Evolutionary conservation across 1,139 yeast species (phyloP), one percentile per base, ranked within the genome.

Genomic region (Arxiozyma bovina): DNA sequence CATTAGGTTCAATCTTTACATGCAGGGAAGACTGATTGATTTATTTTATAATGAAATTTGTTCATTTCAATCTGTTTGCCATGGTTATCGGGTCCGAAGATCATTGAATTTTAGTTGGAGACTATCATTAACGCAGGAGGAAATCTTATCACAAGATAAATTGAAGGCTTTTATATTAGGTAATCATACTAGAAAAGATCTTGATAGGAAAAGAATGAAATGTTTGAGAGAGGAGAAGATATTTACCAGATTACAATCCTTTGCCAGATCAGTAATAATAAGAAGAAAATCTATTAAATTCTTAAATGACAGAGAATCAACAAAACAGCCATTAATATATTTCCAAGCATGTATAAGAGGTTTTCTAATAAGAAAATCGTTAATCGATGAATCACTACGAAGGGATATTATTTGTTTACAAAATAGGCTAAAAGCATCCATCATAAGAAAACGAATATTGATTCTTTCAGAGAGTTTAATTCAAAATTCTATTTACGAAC

Each of bases 1-100:
- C 53, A 72, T 80, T 58, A 75, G 94, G 51, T 86, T 83, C 66
- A 71, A 71, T 30, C 74, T 83, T 73, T 83, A 82, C 67, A 85
- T 85, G 45, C 78, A 79, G 61, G 77, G 61, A 22, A 61, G 66
- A 21, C 59, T 69, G n/a, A 51, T 74, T 9, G 59, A 61, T 0
- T 56, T 68, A 22, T 65, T 72, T 54, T 68, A 67, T 48, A 52
- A 56, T 1, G 66, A 64, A n/a, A 60, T 75, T 1, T 42, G 65
- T 17, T 50, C 50, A 4, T 54, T 76, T 1, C 80, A 77, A 58
- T 58, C 73, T 4, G 50, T 58, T 3, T 58, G 71, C 1, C 69
- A 75, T 58, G 73, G 73, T 6, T 57, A 60, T 18, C 38, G 51
- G 6, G 23, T 61, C 6, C 62, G 73, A 53, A 56, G 59, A 12